Evolutionary conservation across 768 basidiomycete genomes (phyloP).

Genomic region (Trametes gibbosa): DNA sequence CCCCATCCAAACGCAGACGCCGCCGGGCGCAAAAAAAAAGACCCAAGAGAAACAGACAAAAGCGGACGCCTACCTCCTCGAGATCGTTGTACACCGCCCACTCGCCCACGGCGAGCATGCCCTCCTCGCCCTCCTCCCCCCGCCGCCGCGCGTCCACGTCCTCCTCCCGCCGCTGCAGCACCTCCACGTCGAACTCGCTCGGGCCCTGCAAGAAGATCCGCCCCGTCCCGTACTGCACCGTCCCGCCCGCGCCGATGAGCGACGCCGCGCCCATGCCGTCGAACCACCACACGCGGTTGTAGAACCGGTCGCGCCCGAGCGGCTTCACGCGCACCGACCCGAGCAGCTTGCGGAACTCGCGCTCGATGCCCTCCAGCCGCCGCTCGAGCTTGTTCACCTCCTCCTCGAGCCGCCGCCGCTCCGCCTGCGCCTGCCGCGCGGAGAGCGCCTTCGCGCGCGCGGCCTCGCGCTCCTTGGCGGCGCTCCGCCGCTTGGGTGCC

Average conservation of each 20-base stretch:
- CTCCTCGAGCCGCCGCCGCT: conserved; percentile 82
- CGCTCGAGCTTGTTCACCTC: conserved; percentile 83
- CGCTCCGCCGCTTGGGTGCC: conserved; percentile 39
- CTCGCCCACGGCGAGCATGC: conserved; percentile 68
- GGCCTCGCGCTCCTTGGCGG: conserved; percentile 77
- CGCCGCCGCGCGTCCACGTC: conserved; percentile 56
- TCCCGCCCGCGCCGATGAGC: conserved; percentile 73
- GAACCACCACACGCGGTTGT: conserved; percentile 98
- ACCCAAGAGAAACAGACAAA: too few relatives aligned
- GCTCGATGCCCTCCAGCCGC: conserved; percentile 82
- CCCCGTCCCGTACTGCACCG: conserved; percentile 83
- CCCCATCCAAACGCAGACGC: not conserved
- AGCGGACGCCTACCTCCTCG: conserved; percentile 62
- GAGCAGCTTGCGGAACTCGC: conserved; percentile 88
- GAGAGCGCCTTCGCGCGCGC: conserved; percentile 76
- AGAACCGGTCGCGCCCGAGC: conserved; percentile 88
- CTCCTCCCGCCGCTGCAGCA: conserved; percentile 58
- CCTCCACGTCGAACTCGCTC: conserved; percentile 73
- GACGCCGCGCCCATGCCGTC: conserved; percentile 90
- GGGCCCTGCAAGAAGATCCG: conserved; percentile 92
- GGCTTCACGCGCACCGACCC: conserved; percentile 86
- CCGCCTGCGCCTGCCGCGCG: conserved; percentile 76
- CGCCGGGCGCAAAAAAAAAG: too few relatives aligned
- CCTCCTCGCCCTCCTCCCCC: conserved; percentile 80
- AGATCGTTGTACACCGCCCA: conserved; percentile 91